Evolutionary conservation across 2,329 filamentous ascomycete species (phyloP), one percentile per base, ranked within the genome.

Genomic region (Calonectria pteridis): DNA sequence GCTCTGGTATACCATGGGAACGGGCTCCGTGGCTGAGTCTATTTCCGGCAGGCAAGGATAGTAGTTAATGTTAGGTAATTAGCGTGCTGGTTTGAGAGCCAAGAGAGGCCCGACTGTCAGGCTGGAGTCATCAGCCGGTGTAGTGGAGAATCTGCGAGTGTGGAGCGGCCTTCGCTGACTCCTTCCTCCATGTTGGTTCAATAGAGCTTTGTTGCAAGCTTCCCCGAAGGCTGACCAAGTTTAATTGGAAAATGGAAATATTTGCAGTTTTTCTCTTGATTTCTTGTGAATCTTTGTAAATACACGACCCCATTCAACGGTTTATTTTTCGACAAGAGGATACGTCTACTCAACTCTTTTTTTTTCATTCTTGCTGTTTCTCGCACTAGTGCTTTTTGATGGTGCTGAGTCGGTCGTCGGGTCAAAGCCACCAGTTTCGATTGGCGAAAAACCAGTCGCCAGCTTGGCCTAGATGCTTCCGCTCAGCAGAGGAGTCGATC

Each of bases 201-300:
- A 23, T 10, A 46, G 9, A 23, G 2, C 23, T 23, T n/a, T 14
- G 18, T 46, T 46, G n/a, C 43, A 23, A 23, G n/a, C 43, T 9
- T 23, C 18, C 16, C 43, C 43, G n/a, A 46, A 46, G 10, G n/a
- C 9, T 4, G 2, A 10, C 4, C 5, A 23, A 46, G 9, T 46
- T 77, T 6, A 81, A 81, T 0, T 16, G 6, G 4, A 9, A 43
- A 43, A 9, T 33, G 33, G 9, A 7, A 43, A n/a, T n/a, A 4
- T 6, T 3, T 7, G 6, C 9, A 18, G 6, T 14, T 14, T 37
- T 16, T 5, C 13, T 37, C 1, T 16, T 37, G 14, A 37, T 37
- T 3, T 14, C 35, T 16, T 37, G 35, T n/a, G n/a, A n/a, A n/a
- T n/a, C n/a, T n/a, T n/a, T n/a, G n/a, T n/a, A n/a, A n/a, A 37